Base-by-base conservation (phyloP, 176 grass and related monocot species). In the Elaeis guineensis region DNA sequence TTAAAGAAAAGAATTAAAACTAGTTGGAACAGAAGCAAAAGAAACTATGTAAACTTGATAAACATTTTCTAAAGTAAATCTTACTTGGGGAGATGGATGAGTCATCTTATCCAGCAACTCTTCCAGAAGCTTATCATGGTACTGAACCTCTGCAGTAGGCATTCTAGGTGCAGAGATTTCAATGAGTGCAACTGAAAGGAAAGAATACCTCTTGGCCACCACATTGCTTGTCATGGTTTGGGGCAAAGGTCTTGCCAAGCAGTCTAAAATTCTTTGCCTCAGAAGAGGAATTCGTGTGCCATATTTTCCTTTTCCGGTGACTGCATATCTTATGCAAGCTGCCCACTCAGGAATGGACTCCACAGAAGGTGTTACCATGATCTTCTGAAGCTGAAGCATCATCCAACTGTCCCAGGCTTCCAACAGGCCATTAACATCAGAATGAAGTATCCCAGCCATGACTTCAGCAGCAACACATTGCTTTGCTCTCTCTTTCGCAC, bases 401-500 rank as follows among this genome's bases (percentile, higher is more conserved):
- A 97, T 72, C 83, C 87, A 91, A 58, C 69, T 74, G 52, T 87
- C 78, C 62, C 69, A 83, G 16, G 74, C 69, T 16, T 88, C 92
- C 49, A 52, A 64, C 68, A 77, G 72, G 29, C 65, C 86, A 76
- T 55, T 60, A 70, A 72, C 72, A 80, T 97, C 92, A 62, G 92
- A 91, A 59, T 97, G 92, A 67, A 97, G 83, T 67, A 91, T 78
- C 50, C 92, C 92, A 60, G 92, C 87, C 78, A 97, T 77, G 21
- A 76, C 87, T 87, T 97, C 92, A 73, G 92, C 92, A 25, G 92
- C 92, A 29, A 97, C 87, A 80, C 87, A 97, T 69, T 97, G 92
- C 69, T 86, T 91, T 20, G 92, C 77, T 72, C 92, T 91, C 79
- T 97, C 92, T 90, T 88, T 91, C 51, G 92, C 86, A 77, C 66